Conservation (phyloP, 768 basidiomycete genomes). For the Xerocomellus chrysenteron region DNA sequence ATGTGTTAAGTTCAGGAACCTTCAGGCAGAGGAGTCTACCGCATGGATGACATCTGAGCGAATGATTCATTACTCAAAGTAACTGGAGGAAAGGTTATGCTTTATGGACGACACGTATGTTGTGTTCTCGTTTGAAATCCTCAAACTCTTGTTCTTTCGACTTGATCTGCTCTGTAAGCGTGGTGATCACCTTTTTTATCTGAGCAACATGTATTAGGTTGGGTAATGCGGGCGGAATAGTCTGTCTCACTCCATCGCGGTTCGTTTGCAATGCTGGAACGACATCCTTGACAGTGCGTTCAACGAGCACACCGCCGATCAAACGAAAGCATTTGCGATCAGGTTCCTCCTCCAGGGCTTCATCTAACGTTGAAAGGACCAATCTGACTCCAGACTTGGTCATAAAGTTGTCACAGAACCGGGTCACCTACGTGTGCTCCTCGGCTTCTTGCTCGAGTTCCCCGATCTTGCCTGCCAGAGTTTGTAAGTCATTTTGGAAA, state of each 20-base stretch:
- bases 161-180: conserved; percentile 84
- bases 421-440: conserved; percentile 76
- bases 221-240: not conserved
- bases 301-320: conserved; percentile 93
- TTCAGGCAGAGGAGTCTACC: not conserved
- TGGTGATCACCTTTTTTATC: conserved; percentile 81
- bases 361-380: conserved; percentile 83
- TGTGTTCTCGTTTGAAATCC: conserved; percentile 73
- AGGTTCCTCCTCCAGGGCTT: conserved; percentile 79
- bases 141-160: conserved; percentile 83
- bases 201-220: conserved; percentile 34
- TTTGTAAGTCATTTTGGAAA: conserved; percentile 85
- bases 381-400: conserved; percentile 48
- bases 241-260: conserved; percentile 68
- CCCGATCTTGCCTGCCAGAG: conserved; percentile 91
- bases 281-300: conserved; percentile 93
- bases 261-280: conserved; percentile 90
- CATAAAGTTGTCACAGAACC: not conserved
- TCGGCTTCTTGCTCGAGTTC: conserved; percentile 96
- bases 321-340: conserved; percentile 94
- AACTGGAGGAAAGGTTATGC: conserved; percentile 17
- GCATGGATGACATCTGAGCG: not conserved
- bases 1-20: not conserved
- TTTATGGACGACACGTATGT: conserved; percentile 58
- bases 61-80: not conserved